Percentiles rank a stretch among this genome's conserved stretches.
These are phyloP conservation scores for Penicillium sp. DNA, from an alignment of 2,329 filamentous ascomycete genomes.

Conservation along the genomic window DNA sequence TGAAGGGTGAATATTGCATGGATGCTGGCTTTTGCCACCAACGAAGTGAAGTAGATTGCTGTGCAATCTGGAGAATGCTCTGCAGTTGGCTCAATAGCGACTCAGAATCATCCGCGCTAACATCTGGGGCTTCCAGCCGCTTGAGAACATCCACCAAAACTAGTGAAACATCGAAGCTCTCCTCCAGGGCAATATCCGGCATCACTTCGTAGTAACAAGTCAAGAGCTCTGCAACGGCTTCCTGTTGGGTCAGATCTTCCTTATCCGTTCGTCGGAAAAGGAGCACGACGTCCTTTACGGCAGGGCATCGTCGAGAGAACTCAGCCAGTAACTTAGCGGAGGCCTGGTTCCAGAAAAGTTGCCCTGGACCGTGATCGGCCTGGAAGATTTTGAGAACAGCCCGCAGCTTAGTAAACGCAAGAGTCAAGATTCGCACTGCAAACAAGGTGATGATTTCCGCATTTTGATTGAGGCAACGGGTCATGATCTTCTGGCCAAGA, in stretches of 20 bases:
- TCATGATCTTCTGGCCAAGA: conserved; percentile 74
- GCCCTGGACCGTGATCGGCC: conserved; percentile 45
- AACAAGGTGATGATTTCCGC: conserved; percentile 82
- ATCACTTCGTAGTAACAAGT: conserved; percentile 81
- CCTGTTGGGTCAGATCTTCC: conserved; percentile 71
- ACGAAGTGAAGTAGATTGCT: conserved; percentile 76
- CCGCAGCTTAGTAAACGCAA: conserved; percentile 76
- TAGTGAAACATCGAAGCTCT: conserved; percentile 84
- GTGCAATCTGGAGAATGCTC: conserved; percentile 76
- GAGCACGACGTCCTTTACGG: conserved; percentile 75
- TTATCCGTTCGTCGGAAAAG: conserved; percentile 68
- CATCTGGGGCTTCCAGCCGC: conserved; percentile 52
- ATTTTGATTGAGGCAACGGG: conserved; percentile 74
- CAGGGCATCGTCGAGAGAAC: conserved; percentile 75
- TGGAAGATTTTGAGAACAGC: conserved; percentile 62
- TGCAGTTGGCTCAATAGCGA: conserved; percentile 72
- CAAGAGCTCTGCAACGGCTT: conserved; percentile 74
- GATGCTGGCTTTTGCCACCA: conserved; percentile 73
- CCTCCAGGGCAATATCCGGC: conserved; percentile 74
- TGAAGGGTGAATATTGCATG: conserved; percentile 44
- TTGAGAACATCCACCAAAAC: conserved; percentile 68
- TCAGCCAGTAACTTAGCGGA: conserved; percentile 66
- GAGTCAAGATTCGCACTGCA: conserved; percentile 72
- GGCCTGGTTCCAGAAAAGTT: conserved; percentile 67
- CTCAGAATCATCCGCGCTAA: conserved; percentile 51